Conservation (phyloP, 805 yeast genomes). For the Saccharomycodes ludwigii region DNA sequence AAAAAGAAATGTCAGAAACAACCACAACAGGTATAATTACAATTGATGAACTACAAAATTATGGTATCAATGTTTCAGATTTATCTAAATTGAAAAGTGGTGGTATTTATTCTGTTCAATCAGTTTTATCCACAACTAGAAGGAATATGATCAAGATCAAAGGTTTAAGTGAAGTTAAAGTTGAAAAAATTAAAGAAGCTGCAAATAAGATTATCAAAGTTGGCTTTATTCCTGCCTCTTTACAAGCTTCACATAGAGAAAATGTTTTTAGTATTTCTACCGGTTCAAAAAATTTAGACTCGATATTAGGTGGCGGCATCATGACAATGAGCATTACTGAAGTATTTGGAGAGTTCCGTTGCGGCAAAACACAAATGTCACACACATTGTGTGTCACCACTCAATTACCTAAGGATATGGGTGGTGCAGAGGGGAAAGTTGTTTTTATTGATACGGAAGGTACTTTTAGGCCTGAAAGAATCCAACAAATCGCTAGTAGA, state of each 20-base stretch:
- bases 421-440: constrained; percentile 75
- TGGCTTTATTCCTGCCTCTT: constrained; percentile 66
- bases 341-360: constrained; percentile 69
- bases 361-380: constrained; percentile 74
- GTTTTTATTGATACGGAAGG: constrained; percentile 76
- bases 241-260: constrained; percentile 51
- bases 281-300: constrained; percentile 59
- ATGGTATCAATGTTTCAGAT: constrained; percentile 64
- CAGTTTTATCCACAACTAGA: constrained; percentile 49
- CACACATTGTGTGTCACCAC: constrained; percentile 70
- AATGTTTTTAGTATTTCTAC: constrained; percentile 56
- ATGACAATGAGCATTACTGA: constrained; percentile 70
- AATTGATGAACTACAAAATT: constrained; percentile 44
- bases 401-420: constrained; percentile 55
- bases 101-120: constrained; percentile 54
- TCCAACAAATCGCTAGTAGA: constrained; percentile 51
- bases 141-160: constrained; percentile 51
- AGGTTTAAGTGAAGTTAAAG: constrained; percentile 67
- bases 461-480: constrained; percentile 64
- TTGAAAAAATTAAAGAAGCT: constrained; percentile 64
- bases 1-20: constrained; percentile 10
- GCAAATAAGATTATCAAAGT: constrained; percentile 51
- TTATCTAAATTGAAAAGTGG: constrained; percentile 52
- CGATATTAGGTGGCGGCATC: constrained; percentile 61
- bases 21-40: constrained; percentile 18